A percentile compares a stretch with the other conserved stretches of the same genome.
Evolutionary conservation across 768 basidiomycete species (phyloP).

Genomic region (Rubroboletus satanas): DNA sequence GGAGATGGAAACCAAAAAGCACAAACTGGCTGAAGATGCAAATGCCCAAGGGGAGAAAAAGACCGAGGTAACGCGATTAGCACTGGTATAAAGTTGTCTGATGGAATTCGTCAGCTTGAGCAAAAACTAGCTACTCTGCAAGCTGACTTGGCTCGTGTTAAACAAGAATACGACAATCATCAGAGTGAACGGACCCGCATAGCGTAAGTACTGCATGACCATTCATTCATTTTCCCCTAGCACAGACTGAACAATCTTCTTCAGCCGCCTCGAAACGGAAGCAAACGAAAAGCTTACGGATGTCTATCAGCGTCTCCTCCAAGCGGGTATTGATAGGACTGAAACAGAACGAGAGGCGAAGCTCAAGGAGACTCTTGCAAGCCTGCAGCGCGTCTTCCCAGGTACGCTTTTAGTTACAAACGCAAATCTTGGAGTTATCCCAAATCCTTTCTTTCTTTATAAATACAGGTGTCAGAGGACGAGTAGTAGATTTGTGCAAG

Average conservation of each 20-base stretch:
- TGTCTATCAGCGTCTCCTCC: conserved; percentile 77
- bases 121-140: conserved; percentile 53
- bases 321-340: conserved; percentile 84
- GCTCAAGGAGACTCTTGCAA: conserved; percentile 82
- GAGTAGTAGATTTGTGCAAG: conserved; percentile 92
- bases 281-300: conserved; percentile 87
- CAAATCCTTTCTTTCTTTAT: background rate
- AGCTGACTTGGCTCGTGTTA: conserved; percentile 57
- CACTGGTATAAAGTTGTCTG: background rate
- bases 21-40: conserved; percentile 54
- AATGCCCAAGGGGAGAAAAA: conserved; percentile 46
- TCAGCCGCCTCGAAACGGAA: conserved; percentile 85
- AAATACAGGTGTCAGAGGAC: conserved; percentile 76
- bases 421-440: background rate
- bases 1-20: conserved; percentile 55
- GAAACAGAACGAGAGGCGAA: conserved; percentile 81
- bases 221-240: background rate
- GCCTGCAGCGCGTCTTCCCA: conserved; percentile 85
- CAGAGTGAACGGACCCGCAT: conserved; percentile 80
- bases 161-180: conserved; percentile 79
- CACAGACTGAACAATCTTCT: background rate
- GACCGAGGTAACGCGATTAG: conserved; percentile 44
- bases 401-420: conserved; percentile 39
- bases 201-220: conserved; percentile 40
- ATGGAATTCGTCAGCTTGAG: conserved; percentile 43